These are phyloP conservation scores for Puccinia novopanici DNA, from an alignment of 1,284 basidiomycete genomes.

Conservation along the genomic window DNA sequence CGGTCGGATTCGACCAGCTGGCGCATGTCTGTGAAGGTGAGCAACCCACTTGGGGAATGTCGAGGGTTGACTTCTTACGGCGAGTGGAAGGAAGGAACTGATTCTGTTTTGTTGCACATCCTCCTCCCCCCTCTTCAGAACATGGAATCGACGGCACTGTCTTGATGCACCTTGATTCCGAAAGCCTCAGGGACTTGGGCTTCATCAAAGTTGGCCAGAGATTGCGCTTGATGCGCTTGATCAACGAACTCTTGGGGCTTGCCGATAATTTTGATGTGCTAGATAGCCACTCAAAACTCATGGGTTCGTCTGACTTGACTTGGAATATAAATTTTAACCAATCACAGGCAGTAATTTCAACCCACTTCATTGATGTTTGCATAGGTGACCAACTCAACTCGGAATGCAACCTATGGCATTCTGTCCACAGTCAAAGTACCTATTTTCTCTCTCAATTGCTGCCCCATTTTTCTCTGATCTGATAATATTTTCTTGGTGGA, in stretches of 20 bases:
- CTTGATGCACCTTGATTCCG: constrained; percentile 37
- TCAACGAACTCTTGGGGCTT: constrained; percentile 34
- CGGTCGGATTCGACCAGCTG: constrained; percentile 33
- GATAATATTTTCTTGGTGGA: background rate
- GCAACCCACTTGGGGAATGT: too few relatives aligned
- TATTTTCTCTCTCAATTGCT: background rate
- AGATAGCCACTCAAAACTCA: background rate
- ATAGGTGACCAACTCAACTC: constrained; percentile 16
- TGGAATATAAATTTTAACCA: too few relatives aligned
- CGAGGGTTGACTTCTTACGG: too few relatives aligned
- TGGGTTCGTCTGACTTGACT: background rate
- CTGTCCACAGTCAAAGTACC: constrained; percentile 38
- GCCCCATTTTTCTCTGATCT: background rate
- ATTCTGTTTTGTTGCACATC: background rate
- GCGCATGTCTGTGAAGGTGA: constrained; percentile 38
- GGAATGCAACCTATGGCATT: constrained; percentile 15
- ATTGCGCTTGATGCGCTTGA: constrained; percentile 40
- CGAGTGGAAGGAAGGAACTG: background rate
- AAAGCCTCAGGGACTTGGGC: constrained; percentile 43
- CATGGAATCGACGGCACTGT: constrained; percentile 49
- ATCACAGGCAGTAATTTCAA: too few relatives aligned
- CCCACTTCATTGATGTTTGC: background rate
- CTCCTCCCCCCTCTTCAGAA: constrained; percentile 13
- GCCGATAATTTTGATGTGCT: constrained; percentile 2
- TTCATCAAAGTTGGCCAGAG: constrained; percentile 44